Evolutionary conservation across 2,329 filamentous ascomycete genomes (phyloP).

Genomic region (Clonostachys byssicola): DNA sequence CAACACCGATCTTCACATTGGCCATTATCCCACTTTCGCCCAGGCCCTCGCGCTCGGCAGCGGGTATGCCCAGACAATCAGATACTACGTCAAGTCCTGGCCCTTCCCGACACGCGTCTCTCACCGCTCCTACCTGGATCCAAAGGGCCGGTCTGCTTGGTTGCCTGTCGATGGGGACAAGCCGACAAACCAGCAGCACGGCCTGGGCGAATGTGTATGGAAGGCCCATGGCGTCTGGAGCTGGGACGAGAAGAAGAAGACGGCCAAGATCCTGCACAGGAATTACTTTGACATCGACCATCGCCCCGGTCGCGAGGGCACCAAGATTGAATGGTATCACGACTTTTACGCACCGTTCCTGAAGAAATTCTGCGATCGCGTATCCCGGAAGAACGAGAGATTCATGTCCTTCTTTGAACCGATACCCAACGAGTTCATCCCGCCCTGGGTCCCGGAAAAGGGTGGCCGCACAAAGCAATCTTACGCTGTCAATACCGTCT

Average conservation of each 20-base stretch:
- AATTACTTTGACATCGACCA: slow-evolving; percentile 32
- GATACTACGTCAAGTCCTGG: slow-evolving; percentile 35
- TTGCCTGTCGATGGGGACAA: slow-evolving; percentile 12
- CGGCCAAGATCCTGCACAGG: slow-evolving; percentile 14
- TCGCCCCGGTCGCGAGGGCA: slow-evolving; percentile 24
- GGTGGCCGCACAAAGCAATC: slow-evolving; percentile 4
- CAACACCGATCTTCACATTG: slow-evolving; percentile 34
- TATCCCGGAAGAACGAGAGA: slow-evolving; percentile 17
- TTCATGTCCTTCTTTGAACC: slow-evolving; percentile 32
- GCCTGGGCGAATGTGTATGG: slow-evolving; percentile 31
- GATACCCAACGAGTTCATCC: slow-evolving; percentile 34
- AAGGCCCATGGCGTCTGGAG: slow-evolving; percentile 29
- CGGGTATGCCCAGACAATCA: slow-evolving; percentile 26
- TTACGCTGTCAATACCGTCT: slow-evolving; percentile 18
- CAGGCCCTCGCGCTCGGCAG: slow-evolving; percentile 33
- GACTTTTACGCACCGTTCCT: slow-evolving; percentile 36
- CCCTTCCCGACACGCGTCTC: slow-evolving; percentile 30
- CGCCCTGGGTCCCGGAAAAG: slow-evolving; percentile 21
- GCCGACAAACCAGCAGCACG: slow-evolving; percentile 5
- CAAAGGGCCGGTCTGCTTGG: slow-evolving; percentile 28
- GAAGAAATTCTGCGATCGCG: slow-evolving; percentile 24
- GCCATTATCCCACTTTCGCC: slow-evolving; percentile 28
- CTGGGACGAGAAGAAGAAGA: slow-evolving; percentile 22
- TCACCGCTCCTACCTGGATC: slow-evolving; percentile 25
- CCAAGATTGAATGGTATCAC: slow-evolving; percentile 31